Base-by-base conservation (phyloP, 768 basidiomycete species). In the Galerina marginata region DNA sequence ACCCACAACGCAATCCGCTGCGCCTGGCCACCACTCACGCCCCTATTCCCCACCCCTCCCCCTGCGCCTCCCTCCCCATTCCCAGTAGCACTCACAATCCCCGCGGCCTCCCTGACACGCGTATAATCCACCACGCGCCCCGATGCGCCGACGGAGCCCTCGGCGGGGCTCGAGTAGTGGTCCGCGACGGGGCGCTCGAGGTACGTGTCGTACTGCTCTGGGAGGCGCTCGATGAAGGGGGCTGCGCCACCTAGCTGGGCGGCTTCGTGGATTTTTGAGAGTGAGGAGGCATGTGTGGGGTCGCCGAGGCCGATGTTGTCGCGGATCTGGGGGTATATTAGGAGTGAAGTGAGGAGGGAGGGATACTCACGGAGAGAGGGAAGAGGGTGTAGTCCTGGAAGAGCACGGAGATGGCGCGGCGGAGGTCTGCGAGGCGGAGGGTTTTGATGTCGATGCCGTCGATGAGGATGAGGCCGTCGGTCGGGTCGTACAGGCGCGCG, bases 341-440 rank as follows among this genome's bases (percentile, higher is more conserved):
- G 25, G 15, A 48, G 25, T 16, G 42, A 33, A 42, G 12, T 15
- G 25, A 15, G 15, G 46, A 47, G 42, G 23, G 20, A 37, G 43
- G n/a, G n/a, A n/a, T 23, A 69, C 89, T 44, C 59, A 90, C 90
- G 23, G 91, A 89, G 45, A 93, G 76, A 0, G 91, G 91, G 69
- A 93, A 92, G 65, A 86, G 80, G 0, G 89, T 90, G 66, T 90
- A 92, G 69, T 93, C 92, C 68, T 93, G 91, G 73, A 92, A 92
- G 25, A 93, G 81, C 20, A 88, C 88, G 2, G 88, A 86, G 23
- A 85, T 84, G 2, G 86, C 81, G n/a, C 83, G 82, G n/a, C 90
- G 77, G 12, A 92, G 74, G 69, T 92, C 87, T 4, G 75, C 78
- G 4, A 93, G 79, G 54, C 81, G 83, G n/a, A 90, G 72, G 0